Conservation (phyloP, 441 rosid species). For the Pelargonium citronellum region DNA sequence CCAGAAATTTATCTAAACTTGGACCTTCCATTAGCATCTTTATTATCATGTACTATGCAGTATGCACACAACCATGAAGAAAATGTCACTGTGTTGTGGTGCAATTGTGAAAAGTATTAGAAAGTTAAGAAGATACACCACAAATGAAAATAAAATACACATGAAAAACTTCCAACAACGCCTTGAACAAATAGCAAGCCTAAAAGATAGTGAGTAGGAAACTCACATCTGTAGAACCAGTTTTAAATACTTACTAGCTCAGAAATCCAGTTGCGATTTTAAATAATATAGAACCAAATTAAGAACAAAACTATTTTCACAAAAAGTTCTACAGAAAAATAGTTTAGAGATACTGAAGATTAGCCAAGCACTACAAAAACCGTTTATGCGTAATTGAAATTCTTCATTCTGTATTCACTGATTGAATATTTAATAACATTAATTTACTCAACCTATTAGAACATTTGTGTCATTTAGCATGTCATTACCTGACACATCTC, state of each 20-base stretch:
- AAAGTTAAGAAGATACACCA: background rate
- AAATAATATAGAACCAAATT: background rate
- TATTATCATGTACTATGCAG: background rate
- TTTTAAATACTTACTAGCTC: no score
- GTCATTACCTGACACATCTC: slow-evolving; percentile 68
- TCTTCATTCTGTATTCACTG: no score
- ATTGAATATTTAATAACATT: background rate
- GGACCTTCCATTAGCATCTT: background rate
- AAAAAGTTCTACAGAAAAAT: background rate
- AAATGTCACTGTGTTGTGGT: background rate
- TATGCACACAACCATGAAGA: background rate
- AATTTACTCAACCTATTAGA: background rate
- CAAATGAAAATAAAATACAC: background rate
- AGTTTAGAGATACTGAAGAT: background rate
- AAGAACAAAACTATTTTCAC: background rate
- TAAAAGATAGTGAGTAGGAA: no score
- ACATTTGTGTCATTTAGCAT: slow-evolving; percentile 5
- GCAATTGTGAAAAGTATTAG: background rate
- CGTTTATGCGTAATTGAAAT: no score
- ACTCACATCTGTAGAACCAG: no score
- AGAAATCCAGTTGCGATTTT: background rate
- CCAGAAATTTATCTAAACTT: background rate
- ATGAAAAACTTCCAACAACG: no score
- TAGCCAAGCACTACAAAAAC: no score
- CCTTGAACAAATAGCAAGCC: no score